Conservation (phyloP, 2,329 filamentous ascomycete genomes). For the Colletotrichum sansevieriae region DNA sequence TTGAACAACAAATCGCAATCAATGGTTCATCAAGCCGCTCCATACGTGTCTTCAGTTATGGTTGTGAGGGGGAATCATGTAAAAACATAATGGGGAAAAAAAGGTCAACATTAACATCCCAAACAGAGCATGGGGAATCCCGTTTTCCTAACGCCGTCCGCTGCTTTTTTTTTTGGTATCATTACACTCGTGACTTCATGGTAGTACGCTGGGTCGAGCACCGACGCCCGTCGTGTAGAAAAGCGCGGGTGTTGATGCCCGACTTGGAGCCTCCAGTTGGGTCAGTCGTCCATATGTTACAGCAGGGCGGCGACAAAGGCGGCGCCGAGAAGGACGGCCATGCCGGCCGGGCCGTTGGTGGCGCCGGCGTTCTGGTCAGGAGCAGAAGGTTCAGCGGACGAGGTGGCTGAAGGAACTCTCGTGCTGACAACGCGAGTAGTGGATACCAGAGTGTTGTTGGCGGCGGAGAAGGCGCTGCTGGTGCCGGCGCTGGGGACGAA, state of each 20-base stretch:
- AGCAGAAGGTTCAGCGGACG: not conserved
- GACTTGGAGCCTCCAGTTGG: conserved; percentile 36
- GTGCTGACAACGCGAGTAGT: conserved; percentile 23
- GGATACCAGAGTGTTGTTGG: conserved; percentile 31
- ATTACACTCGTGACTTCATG: conserved; percentile 42
- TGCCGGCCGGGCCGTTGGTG: conserved; percentile 31
- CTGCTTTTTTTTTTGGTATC: conserved; percentile 25
- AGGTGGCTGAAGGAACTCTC: conserved; percentile 13
- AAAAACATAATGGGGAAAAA: conserved; percentile 12
- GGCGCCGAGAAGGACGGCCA: conserved; percentile 38
- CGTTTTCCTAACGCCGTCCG: conserved; percentile 19
- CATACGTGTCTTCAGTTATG: conserved; percentile 25
- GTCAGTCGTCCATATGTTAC: conserved; percentile 33
- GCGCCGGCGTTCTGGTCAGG: conserved; percentile 26
- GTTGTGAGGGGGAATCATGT: conserved; percentile 35
- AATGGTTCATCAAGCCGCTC: conserved; percentile 36
- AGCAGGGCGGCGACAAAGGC: conserved; percentile 40
- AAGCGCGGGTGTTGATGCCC: not conserved
- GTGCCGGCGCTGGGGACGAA: conserved; percentile 27
- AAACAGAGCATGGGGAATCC: conserved; percentile 36
- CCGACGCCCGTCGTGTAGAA: not conserved
- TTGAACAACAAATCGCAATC: conserved; percentile 12
- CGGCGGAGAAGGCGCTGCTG: conserved; percentile 26
- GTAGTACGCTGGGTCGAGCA: conserved; percentile 19
- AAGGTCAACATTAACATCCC: conserved; percentile 40